These are phyloP conservation scores for Trichoderma sp. DNA, from an alignment of 2,329 filamentous ascomycete genomes.

Conservation along the genomic window DNA sequence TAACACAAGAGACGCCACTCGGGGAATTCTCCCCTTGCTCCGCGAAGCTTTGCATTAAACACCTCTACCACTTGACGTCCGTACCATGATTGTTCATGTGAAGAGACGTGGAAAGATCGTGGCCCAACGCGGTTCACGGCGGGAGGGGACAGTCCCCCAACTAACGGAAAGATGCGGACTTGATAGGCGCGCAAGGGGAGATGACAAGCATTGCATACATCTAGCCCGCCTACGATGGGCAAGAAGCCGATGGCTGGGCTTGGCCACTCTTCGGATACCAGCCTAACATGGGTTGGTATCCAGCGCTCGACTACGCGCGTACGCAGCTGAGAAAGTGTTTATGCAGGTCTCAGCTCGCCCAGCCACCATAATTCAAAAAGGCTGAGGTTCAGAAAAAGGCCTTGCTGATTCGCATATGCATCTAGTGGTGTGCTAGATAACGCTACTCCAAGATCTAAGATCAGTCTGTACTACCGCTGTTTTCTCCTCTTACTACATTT, in stretches of 20 bases:
- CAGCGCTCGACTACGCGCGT: not conserved
- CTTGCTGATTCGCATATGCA: not conserved
- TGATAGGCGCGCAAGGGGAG: not conserved
- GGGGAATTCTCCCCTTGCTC: not conserved
- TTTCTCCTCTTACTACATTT: not conserved
- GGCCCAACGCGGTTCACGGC: not conserved
- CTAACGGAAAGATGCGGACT: not conserved
- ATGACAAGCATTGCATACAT: not conserved
- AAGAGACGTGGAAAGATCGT: not conserved
- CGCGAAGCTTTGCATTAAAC: constrained; percentile 9
- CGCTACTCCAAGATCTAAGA: not conserved
- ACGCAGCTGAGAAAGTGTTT: not conserved
- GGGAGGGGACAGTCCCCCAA: not conserved
- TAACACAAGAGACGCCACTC: not conserved
- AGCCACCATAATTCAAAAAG: not conserved
- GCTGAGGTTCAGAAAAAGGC: not conserved
- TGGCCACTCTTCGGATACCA: not conserved
- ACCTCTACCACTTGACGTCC: not conserved
- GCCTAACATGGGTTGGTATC: not conserved
- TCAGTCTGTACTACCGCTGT: not conserved
- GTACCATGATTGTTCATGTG: not conserved
- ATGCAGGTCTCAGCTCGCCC: constrained; percentile 1
- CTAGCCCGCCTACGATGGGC: not conserved
- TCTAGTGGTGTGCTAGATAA: not conserved
- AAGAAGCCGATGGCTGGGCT: not conserved